Percentiles rank a stretch among this genome's conserved stretches.
phyloP scores from a whole-genome alignment of 306 rosid species.

The Cicer bijugum region DNA sequence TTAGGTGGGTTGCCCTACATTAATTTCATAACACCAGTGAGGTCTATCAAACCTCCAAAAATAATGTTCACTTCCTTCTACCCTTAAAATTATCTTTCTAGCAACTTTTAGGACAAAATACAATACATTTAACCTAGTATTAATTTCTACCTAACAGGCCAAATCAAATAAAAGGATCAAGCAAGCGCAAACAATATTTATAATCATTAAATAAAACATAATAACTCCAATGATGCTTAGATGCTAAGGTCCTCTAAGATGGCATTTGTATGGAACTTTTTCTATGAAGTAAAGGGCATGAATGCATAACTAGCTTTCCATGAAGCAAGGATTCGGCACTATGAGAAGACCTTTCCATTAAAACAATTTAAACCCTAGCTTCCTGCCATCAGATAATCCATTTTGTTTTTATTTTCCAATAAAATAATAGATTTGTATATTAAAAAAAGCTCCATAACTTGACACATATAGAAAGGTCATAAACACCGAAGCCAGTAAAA shows the following conservation, averaged over 20 bases:
- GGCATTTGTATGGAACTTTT: neutral
- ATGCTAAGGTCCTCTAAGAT: conserved; percentile 19
- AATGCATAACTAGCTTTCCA: neutral
- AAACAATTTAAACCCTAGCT: conserved; percentile 2
- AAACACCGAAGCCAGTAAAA: neutral
- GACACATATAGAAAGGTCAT: neutral
- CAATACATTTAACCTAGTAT: conserved; percentile 5
- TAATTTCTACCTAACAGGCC: conserved; percentile 2
- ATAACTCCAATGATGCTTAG: conserved; percentile 5
- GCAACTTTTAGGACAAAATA: neutral
- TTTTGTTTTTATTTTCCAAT: neutral
- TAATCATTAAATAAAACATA: neutral
- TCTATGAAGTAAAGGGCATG: neutral
- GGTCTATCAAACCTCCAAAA: conserved; percentile 12
- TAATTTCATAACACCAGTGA: neutral
- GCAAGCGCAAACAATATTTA: neutral
- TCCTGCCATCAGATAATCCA: neutral
- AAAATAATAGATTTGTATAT: neutral
- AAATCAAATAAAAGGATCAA: conserved; percentile 8
- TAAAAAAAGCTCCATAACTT: conserved; percentile 6
- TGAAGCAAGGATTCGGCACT: neutral
- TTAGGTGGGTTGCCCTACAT: neutral
- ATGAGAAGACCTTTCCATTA: neutral
- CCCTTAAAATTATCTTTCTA: neutral
- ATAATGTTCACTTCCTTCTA: neutral